These are phyloP conservation scores for Hypoxylon cercidicola DNA, from an alignment of 495 filamentous ascomycete genomes.

Conservation along the genomic window DNA sequence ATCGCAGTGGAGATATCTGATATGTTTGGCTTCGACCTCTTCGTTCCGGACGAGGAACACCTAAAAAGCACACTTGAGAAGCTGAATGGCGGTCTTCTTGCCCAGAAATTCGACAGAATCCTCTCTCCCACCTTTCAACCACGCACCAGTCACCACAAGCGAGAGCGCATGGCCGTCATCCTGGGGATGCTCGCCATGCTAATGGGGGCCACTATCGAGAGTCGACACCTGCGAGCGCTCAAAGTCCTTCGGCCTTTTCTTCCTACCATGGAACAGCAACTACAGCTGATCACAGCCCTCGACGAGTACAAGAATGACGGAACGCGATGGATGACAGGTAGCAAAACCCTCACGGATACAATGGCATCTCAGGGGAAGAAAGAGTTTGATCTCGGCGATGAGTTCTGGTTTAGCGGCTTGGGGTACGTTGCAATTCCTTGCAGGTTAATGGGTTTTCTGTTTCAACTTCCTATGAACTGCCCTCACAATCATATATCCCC, in stretches of 20 bases:
- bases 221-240: constrained; percentile 14
- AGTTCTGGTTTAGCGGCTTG: constrained; percentile 34
- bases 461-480: neutral
- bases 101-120: constrained; percentile 28
- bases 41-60: neutral
- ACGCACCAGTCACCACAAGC: constrained; percentile 16
- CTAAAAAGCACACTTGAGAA: constrained; percentile 4
- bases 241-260: constrained; percentile 33
- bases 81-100: constrained; percentile 26
- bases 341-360: too few species aligned
- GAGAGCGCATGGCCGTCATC: constrained; percentile 32
- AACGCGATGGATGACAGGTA: constrained; percentile 1
- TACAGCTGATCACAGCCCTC: constrained; percentile 36
- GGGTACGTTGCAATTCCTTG: constrained; percentile 28
- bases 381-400: constrained; percentile 22
- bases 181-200: constrained; percentile 35
- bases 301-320: constrained; percentile 41
- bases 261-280: constrained; percentile 35
- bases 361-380: neutral
- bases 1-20: constrained; percentile 24
- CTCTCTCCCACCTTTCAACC: constrained; percentile 21
- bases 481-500: neutral
- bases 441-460: neutral
- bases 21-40: constrained; percentile 24
- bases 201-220: constrained; percentile 22